phyloP scores from a whole-genome alignment of 23 red algal species.

The Chondrus crispus region DNA sequence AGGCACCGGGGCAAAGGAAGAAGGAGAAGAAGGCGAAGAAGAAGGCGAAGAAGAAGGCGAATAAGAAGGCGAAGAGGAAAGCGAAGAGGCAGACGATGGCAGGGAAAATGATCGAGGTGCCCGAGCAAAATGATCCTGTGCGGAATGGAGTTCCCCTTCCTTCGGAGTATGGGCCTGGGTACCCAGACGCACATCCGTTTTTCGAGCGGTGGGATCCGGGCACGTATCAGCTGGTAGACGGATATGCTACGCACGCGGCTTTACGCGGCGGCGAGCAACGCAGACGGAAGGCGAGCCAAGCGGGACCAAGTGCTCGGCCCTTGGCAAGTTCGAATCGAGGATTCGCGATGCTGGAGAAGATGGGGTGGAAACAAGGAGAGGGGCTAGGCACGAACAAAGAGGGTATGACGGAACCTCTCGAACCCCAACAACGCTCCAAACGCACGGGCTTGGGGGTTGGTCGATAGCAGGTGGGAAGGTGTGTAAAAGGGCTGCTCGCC shows the following conservation, averaged over 20 bases:
- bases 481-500: too few relatives aligned
- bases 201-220: too few relatives aligned
- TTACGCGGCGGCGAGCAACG: too few relatives aligned
- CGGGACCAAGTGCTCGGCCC: background rate
- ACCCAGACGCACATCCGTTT: too few relatives aligned
- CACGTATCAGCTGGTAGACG: too few relatives aligned
- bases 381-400: slow-evolving; percentile 14
- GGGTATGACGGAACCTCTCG: slow-evolving; percentile 16
- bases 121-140: background rate
- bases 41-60: background rate
- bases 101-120: background rate
- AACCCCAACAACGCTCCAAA: background rate
- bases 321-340: slow-evolving; percentile 1
- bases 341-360: slow-evolving; percentile 31
- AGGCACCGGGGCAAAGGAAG: too few relatives aligned
- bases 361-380: slow-evolving; percentile 44
- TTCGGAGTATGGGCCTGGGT: too few relatives aligned
- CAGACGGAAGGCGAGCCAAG: background rate
- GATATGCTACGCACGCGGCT: too few relatives aligned
- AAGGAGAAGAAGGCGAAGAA: too few relatives aligned
- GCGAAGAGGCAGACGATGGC: background rate
- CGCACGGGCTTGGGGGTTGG: slow-evolving; percentile 22
- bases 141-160: too few relatives aligned
- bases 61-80: background rate
- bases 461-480: too few relatives aligned